Evolutionary conservation across 192 early-diverging fungal species (phyloP).

Genomic region (Linnemannia zychae): DNA sequence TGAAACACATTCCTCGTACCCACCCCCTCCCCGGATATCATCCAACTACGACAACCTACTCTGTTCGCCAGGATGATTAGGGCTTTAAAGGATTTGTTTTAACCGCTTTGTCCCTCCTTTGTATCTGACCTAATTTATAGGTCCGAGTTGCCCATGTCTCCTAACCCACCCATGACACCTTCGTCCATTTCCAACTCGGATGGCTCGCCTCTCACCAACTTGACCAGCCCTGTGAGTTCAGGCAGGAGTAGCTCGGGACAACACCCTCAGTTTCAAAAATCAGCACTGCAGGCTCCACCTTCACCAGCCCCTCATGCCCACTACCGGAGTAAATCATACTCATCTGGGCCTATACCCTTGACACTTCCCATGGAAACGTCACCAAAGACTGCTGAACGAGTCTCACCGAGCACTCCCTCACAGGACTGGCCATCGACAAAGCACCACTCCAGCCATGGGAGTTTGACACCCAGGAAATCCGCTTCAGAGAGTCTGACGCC

Average conservation of each 20-base stretch:
- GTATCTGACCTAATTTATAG: conserved; percentile 8
- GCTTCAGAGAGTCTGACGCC: background rate
- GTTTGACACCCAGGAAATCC: conserved; percentile 18
- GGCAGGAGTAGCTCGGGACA: conserved; percentile 49
- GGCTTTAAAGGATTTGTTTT: background rate
- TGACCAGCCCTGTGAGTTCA: conserved; percentile 52
- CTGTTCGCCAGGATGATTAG: background rate
- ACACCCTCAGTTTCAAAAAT: conserved; percentile 26
- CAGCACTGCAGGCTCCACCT: conserved; percentile 31
- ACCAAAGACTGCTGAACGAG: conserved; percentile 19
- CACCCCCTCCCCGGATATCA: background rate
- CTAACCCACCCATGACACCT: conserved; percentile 53
- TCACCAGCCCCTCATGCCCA: conserved; percentile 37
- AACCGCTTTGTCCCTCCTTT: background rate
- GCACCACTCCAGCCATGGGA: conserved; percentile 27
- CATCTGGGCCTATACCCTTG: conserved; percentile 47
- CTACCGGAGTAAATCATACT: conserved; percentile 45
- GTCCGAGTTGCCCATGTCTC: conserved; percentile 52
- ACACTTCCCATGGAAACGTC: conserved; percentile 38
- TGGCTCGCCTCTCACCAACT: conserved; percentile 39
- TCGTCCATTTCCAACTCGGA: conserved; percentile 50
- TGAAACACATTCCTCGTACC: conserved; percentile 1
- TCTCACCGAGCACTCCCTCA: conserved; percentile 4
- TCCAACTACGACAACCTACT: background rate
- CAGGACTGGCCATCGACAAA: conserved; percentile 21